Evolutionary conservation across 1,139 yeast genomes (phyloP), one percentile per base, ranked within the genome.

Genomic region (Entelexis paramagnoliae): DNA sequence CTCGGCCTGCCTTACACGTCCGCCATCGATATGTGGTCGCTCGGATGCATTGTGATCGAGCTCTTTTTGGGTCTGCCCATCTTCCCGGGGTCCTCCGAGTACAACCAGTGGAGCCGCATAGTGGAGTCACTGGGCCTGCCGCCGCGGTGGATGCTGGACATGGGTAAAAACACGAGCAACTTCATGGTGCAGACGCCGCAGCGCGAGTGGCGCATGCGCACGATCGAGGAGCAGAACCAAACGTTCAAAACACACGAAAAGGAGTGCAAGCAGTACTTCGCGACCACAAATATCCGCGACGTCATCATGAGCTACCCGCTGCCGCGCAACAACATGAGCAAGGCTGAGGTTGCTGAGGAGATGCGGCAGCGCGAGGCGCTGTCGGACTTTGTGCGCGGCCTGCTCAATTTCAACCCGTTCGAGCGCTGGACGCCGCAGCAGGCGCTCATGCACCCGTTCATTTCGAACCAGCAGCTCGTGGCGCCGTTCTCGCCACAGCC

Each of bases 361-460:
- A 74, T 81, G 72, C 76, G 75, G 51, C 87, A 85, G 60, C 72
- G 97, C 48, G 74, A 74, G 48, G 73, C 86, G 41, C 74, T 91
- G 59, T 73, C 82, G 35, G 95, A 89, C 65, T 87, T 91, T 63
- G 73, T 91, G 48, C 69, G 74, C 46, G 95, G 95, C 35, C 76
- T 86, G 11, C 71, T 91, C 55, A 86, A 83, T 60, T 69, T 87
- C 64, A 89, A 89, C 67, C 98, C 98, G 0, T 74, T 91, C 61
- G 96, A 89, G 66, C 76, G 99, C 61, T 83, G 96, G 81, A 87
- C 96, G 0, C 98, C 98, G 11, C 96, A 87, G 61, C 96, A 91
- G 66, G 98, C 97, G 0, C 73, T 83, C 24, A 73, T 80, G 67
- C 98, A 93, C 68, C 97, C 97, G 0, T 91, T 93, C 66, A 79